Base-by-base conservation (phyloP, 129 eudicot genomes). In the Rutidosis leptorrhynchoides region DNA sequence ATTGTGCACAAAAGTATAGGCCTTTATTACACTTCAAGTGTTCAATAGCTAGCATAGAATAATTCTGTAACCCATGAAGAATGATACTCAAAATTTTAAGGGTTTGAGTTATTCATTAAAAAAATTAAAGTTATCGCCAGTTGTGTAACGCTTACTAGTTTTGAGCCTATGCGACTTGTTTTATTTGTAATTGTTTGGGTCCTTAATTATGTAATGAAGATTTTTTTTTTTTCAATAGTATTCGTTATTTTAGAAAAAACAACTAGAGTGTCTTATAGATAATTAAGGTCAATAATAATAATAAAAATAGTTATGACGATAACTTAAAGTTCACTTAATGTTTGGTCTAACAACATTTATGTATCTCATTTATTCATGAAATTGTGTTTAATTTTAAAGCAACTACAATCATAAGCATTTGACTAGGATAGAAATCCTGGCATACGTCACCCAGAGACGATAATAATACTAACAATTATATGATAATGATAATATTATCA, bases 41-140 rank as follows among this genome's bases (percentile, higher is more conserved):
- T 3, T 53, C 64, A 53, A n/a, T 14, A 24, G 57, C 10, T 14
- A 24, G 57, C 10, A 42, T 53, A 25, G 22, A 54, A 52, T 33
- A 33, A 33, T n/a, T n/a, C n/a, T n/a, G n/a, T 33, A 40, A 72
- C 53, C 32, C 77, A 53, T 53, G 77, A 43, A 69, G 57, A 5
- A 42, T 40, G 21, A 14, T 12, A 19, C 28, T n/a, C n/a, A n/a
- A n/a, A n/a, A n/a, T n/a, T n/a, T n/a, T n/a, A n/a, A n/a, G n/a
- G n/a, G n/a, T n/a, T n/a, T n/a, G n/a, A n/a, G n/a, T n/a, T n/a
- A n/a, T n/a, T n/a, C n/a, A n/a, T n/a, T n/a, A n/a, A n/a, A n/a
- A n/a, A n/a, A n/a, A n/a, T n/a, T n/a, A n/a, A n/a, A n/a, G n/a
- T n/a, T n/a, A n/a, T n/a, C n/a, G n/a, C n/a, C n/a, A n/a, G n/a